Evolutionary conservation across 2,329 filamentous ascomycete species (phyloP), one percentile per base, ranked within the genome.

Genomic region (Hymenotorrendiella dingleyae): DNA sequence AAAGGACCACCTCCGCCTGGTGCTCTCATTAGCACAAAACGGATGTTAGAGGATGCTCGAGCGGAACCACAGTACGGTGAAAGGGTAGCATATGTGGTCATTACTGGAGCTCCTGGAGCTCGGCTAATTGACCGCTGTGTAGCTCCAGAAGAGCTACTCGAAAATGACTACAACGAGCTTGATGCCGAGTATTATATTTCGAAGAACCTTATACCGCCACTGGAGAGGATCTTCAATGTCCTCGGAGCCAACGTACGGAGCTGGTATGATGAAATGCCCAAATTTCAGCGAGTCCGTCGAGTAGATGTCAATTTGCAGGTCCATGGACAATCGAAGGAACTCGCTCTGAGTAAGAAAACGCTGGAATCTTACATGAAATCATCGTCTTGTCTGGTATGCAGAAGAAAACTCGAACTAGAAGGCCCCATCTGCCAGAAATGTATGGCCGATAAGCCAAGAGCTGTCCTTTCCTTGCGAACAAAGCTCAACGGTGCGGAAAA

Each of bases 221-320:
- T 98, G 0, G 91, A 97, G 64, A 82, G 93, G 21, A 96, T 98
- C 52, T 96, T 98, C 69, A 95, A 93, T 58, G 81, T 98, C 3
- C 86, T 97, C 2, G 93, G 93, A 6, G 93, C 89, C 23, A 94
- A 93, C 60, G 86, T 97, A 0, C 71, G 86, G 14, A 76, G 79
- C 46, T 98, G 93, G 93, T 97, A 89, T 58, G 88, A 95, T 50
- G 89, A 96, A 64, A 94, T 97, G 88, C 91, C 91, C 34, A 95
- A 94, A 62, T 73, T 93, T 16, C 85, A 89, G 58, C 81, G 84
- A 7, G 78, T 91, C 34, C 76, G 82, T 21, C 77, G 76, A 42
- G 41, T 62, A 20, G 58, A 58, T 43, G 42, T 45, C 2, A 58
- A 50, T 42, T 21, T 56, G 3, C 54, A 55, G 14, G 36, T 52